Evolutionary conservation across 225 moss, liverwort and hornwort species (phyloP).

Genomic region (Climacium dendroides): DNA sequence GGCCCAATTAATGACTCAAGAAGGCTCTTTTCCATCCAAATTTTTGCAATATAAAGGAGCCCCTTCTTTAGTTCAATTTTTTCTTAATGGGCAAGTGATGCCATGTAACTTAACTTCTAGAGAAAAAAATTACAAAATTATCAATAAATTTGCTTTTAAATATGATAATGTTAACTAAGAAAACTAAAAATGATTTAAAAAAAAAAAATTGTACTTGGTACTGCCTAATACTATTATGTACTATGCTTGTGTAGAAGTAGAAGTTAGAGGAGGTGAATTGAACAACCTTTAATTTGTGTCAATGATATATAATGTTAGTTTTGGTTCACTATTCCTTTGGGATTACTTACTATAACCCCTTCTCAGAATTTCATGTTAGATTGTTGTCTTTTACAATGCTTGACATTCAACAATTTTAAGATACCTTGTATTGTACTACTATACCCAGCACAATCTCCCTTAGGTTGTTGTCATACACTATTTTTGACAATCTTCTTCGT

Average conservation of each 20-base stretch:
- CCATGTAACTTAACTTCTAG: too few species aligned
- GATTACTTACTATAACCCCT: fast-evolving
- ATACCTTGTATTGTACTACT: not conserved
- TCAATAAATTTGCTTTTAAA: fast-evolving
- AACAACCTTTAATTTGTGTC: not conserved
- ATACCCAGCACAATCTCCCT: not conserved
- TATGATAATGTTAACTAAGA: not conserved
- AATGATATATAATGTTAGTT: not conserved
- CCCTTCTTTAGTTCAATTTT: too few species aligned
- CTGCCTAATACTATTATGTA: too few species aligned
- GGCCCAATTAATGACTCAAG: too few species aligned
- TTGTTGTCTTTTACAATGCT: not conserved
- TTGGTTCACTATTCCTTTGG: not conserved
- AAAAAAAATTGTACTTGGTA: not conserved
- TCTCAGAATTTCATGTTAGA: not conserved
- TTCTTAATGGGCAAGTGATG: too few species aligned
- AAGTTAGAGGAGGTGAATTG: not conserved
- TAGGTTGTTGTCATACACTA: not conserved
- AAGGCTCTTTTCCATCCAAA: too few species aligned
- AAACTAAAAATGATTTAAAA: not conserved
- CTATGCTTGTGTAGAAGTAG: not conserved
- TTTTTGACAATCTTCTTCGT: not conserved
- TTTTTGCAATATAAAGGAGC: too few species aligned
- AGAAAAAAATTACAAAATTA: too few species aligned
- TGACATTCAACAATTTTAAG: not conserved